These are phyloP conservation scores for Aspergillus sclerotioniger DNA, from an alignment of 495 filamentous ascomycete species.

Conservation along the genomic window DNA sequence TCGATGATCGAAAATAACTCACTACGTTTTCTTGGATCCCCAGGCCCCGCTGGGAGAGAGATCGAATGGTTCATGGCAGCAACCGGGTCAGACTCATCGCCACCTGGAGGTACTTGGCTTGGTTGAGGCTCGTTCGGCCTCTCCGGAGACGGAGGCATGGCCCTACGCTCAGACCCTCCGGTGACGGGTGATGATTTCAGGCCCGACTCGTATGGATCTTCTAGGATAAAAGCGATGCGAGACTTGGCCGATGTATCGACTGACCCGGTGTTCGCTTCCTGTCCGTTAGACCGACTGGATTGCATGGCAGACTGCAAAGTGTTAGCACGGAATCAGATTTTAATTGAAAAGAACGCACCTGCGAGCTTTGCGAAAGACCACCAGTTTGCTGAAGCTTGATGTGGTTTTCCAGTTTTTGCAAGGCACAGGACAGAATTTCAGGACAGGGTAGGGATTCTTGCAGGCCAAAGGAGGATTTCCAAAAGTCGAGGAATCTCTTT, in stretches of 20 bases:
- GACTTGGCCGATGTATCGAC: slow-evolving; percentile 17
- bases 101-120: slow-evolving; percentile 12
- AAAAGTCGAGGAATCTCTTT: slow-evolving; percentile 55
- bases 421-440: slow-evolving; percentile 39
- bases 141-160: slow-evolving; percentile 5
- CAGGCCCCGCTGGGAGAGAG: neutral
- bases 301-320: neutral
- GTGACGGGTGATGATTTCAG: slow-evolving; percentile 32
- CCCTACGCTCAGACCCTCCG: slow-evolving; percentile 6
- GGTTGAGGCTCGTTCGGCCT: slow-evolving; percentile 15
- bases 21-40: slow-evolving; percentile 53
- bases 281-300: neutral
- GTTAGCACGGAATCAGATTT: neutral
- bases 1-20: slow-evolving; percentile 71
- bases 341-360: slow-evolving; percentile 13
- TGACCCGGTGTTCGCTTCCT: slow-evolving; percentile 12
- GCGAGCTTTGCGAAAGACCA: slow-evolving; percentile 27
- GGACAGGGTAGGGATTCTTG: slow-evolving; percentile 47
- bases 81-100: neutral
- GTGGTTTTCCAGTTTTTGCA: slow-evolving; percentile 45
- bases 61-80: neutral
- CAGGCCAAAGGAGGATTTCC: slow-evolving; percentile 56
- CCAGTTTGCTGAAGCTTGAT: slow-evolving; percentile 41
- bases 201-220: slow-evolving; percentile 13
- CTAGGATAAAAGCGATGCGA: slow-evolving; percentile 17